Evolutionary conservation across 2,329 filamentous ascomycete species (phyloP).

Genomic region (Mycosphaerelloides madeirae): DNA sequence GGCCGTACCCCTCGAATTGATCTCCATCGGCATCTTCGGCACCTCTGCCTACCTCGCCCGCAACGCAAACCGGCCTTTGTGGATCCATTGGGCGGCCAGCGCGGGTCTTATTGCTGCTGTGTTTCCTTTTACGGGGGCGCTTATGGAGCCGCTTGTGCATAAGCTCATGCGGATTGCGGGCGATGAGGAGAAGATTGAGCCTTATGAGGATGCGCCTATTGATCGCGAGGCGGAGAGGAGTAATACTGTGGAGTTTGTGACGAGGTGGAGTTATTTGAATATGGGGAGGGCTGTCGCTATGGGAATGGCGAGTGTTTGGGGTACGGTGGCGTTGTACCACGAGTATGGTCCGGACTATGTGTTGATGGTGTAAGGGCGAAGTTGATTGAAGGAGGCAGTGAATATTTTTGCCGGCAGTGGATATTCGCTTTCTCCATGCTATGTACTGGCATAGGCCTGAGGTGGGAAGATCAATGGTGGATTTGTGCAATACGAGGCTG

Average conservation of each 20-base stretch:
- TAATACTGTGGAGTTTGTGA: conserved; percentile 27
- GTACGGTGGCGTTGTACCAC: no score
- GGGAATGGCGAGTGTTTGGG: neutral
- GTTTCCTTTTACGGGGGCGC: conserved; percentile 21
- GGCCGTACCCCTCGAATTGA: conserved; percentile 22
- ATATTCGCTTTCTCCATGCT: no score
- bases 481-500: no score
- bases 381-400: no score
- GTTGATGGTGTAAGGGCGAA: no score
- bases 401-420: no score
- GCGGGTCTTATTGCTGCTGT: conserved; percentile 18
- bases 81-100: conserved; percentile 22
- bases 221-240: conserved; percentile 27
- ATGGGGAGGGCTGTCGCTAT: conserved; percentile 15
- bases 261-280: conserved; percentile 21
- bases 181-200: conserved; percentile 26
- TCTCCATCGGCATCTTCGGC: conserved; percentile 19
- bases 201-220: conserved; percentile 28
- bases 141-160: conserved; percentile 25
- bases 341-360: no score
- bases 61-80: conserved; percentile 5
- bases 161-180: conserved; percentile 26
- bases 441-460: no score
- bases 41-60: conserved; percentile 18
- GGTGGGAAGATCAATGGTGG: no score